A percentile compares a stretch with the other conserved stretches of the same genome.
These are phyloP conservation scores for Medicago ruthenica DNA, from an alignment of 306 rosid species.

Conservation along the genomic window DNA sequence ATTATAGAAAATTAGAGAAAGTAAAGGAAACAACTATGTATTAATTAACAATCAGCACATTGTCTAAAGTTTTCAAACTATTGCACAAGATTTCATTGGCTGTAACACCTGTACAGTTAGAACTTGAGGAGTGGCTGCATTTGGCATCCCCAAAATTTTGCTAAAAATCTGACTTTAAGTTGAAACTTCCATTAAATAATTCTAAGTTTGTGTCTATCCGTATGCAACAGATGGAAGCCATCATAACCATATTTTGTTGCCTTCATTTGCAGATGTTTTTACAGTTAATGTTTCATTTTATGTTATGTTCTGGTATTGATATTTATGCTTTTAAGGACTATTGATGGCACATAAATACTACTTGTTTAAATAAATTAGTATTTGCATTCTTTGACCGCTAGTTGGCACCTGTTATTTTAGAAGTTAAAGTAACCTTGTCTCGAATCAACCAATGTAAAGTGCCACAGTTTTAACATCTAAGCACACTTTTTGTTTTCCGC, in stretches of 20 bases:
- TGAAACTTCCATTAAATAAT: conserved; percentile 16
- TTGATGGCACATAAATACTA: not conserved
- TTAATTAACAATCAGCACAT: conserved; percentile 4
- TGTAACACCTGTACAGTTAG: conserved; percentile 25
- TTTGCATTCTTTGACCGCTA: conserved; percentile 31
- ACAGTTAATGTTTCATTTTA: not conserved
- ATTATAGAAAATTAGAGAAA: conserved; percentile 13
- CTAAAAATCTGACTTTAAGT: conserved; percentile 17
- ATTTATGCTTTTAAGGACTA: conserved; percentile 19
- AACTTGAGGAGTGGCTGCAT: conserved; percentile 31
- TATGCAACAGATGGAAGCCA: conserved; percentile 37
- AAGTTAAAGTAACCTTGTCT: conserved; percentile 21
- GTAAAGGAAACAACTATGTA: conserved; percentile 16
- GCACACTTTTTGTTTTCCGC: conserved; percentile 20
- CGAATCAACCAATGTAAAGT: conserved; percentile 10
- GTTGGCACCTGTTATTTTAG: conserved; percentile 13
- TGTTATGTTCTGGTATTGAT: not conserved
- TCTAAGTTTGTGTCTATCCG: not conserved
- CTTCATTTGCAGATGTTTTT: conserved; percentile 25
- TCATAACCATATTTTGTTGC: conserved; percentile 31
- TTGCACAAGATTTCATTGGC: conserved; percentile 11
- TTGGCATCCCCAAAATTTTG: conserved; percentile 30
- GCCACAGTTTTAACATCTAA: conserved; percentile 30
- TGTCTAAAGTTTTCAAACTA: conserved; percentile 13
- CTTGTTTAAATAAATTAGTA: conserved; percentile 17